A percentile compares a stretch with the other conserved stretches of the same genome.
Conservation (phyloP, 2,329 filamentous ascomycete genomes). For the Arachnomyces sp. region DNA sequence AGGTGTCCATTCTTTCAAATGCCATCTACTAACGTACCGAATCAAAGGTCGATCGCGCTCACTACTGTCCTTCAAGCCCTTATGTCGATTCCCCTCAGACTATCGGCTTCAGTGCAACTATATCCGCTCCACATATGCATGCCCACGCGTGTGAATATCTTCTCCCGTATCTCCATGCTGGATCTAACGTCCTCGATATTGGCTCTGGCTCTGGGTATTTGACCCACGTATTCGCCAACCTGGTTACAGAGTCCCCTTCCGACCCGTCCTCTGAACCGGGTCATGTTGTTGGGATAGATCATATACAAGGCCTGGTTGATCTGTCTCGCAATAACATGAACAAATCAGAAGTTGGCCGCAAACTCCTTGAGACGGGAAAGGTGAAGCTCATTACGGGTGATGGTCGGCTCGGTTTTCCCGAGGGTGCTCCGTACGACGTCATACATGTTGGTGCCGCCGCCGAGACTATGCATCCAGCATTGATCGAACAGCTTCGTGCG, state of each 20-base stretch:
- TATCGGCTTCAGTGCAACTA: slow-evolving; percentile 61
- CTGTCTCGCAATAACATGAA: slow-evolving; percentile 57
- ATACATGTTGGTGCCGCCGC: slow-evolving; percentile 94
- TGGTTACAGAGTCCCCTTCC: slow-evolving; percentile 41
- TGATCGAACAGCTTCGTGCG: slow-evolving; percentile 67
- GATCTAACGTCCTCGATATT: slow-evolving; percentile 58
- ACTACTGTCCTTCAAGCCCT: slow-evolving; percentile 64
- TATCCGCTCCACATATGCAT: slow-evolving; percentile 68
- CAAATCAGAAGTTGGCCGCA: slow-evolving; percentile 51
- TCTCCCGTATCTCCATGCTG: slow-evolving; percentile 47
- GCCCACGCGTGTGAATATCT: slow-evolving; percentile 56
- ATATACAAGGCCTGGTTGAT: slow-evolving; percentile 57
- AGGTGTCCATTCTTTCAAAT: slow-evolving; percentile 10
- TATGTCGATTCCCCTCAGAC: slow-evolving; percentile 66
- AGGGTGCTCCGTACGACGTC: slow-evolving; percentile 65
- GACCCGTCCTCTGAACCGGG: slow-evolving; percentile 27
- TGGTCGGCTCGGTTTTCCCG: slow-evolving; percentile 57
- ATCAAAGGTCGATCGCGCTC: slow-evolving; percentile 69
- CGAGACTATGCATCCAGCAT: slow-evolving; percentile 57
- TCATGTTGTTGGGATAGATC: slow-evolving; percentile 63
- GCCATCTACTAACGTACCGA: neutral
- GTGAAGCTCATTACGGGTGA: slow-evolving; percentile 70
- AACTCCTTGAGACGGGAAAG: slow-evolving; percentile 53
- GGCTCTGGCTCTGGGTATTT: slow-evolving; percentile 75
- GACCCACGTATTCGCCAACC: slow-evolving; percentile 76